phyloP scores from a whole-genome alignment of 176 grass and related monocot genomes.

The Zea mays region DNA sequence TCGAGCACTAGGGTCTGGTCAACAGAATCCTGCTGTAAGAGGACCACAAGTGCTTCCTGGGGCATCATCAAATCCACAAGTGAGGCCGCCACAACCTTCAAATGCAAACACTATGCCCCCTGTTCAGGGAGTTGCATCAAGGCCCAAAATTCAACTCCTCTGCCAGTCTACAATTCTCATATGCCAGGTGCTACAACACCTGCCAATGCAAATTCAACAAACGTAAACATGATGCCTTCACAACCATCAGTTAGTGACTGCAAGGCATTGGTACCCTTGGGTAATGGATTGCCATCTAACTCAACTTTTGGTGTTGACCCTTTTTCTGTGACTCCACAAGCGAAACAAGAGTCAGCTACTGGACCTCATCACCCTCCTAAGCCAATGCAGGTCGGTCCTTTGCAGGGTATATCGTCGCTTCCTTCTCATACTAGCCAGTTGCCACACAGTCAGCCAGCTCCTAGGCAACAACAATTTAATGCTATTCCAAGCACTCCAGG shows the following conservation, averaged over 20 bases:
- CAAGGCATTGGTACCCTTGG: slow-evolving; percentile 55
- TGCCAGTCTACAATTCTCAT: slow-evolving; percentile 37
- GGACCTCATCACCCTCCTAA: slow-evolving; percentile 52
- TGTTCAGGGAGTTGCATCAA: slow-evolving; percentile 49
- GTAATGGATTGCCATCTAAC: slow-evolving; percentile 66
- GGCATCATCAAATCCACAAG: slow-evolving; percentile 39
- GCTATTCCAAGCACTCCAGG: slow-evolving; percentile 43
- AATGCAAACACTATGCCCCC: slow-evolving; percentile 37
- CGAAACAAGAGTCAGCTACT: slow-evolving; percentile 48
- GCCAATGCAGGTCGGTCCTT: slow-evolving; percentile 43
- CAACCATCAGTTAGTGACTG: slow-evolving; percentile 55
- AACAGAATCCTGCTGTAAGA: slow-evolving; percentile 56
- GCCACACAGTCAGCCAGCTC: slow-evolving; percentile 45
- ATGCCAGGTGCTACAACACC: not conserved
- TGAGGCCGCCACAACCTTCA: slow-evolving; percentile 55
- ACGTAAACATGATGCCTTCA: slow-evolving; percentile 45
- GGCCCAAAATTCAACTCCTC: slow-evolving; percentile 47
- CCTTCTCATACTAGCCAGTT: slow-evolving; percentile 49
- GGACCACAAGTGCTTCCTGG: slow-evolving; percentile 33
- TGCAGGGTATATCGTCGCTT: slow-evolving; percentile 39
- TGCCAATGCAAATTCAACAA: slow-evolving; percentile 29
- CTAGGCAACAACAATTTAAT: slow-evolving; percentile 48
- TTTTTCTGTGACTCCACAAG: slow-evolving; percentile 48
- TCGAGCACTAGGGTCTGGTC: slow-evolving; percentile 46
- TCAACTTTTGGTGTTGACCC: slow-evolving; percentile 52